Evolutionary conservation across 148 eudicot genomes (phyloP).

Genomic region (Tetragonia tetragonoides): DNA sequence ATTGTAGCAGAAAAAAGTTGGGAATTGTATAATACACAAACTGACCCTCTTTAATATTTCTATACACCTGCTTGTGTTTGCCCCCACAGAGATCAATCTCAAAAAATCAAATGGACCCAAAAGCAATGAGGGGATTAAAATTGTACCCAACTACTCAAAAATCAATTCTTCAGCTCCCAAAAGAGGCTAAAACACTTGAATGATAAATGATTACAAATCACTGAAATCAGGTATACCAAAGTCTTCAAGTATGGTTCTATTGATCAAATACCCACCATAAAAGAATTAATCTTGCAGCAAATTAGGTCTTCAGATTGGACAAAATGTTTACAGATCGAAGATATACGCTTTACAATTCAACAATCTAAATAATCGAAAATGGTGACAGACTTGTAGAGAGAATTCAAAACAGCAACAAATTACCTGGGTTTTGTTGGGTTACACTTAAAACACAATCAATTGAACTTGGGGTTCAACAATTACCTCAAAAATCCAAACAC

Average conservation of each 20-base stretch:
- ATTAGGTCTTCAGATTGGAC: neutral
- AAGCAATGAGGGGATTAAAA: conserved; percentile 16
- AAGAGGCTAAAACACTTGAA: neutral
- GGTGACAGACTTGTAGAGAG: neutral
- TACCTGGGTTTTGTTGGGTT: neutral
- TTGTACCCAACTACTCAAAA: conserved; percentile 19
- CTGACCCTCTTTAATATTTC: conserved; percentile 16
- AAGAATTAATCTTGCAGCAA: conserved; percentile 6
- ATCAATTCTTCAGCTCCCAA: conserved; percentile 3
- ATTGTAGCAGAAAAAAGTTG: neutral
- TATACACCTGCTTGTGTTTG: neutral
- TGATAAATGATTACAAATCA: conserved; percentile 13
- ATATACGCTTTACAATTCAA: neutral
- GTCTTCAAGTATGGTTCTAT: conserved; percentile 7
- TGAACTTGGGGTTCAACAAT: neutral
- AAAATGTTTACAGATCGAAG: conserved; percentile 1
- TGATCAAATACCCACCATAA: conserved; percentile 22
- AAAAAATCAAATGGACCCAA: conserved; percentile 21
- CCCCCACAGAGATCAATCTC: conserved; percentile 13
- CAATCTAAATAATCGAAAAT: neutral
- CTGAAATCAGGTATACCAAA: conserved; percentile 7
- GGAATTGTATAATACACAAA: neutral
- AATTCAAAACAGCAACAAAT: neutral
- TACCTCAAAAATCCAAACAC: neutral
- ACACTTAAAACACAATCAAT: neutral